These are phyloP conservation scores for Sporothrix dimorphospora DNA, from an alignment of 2,329 filamentous ascomycete genomes.

Conservation along the genomic window DNA sequence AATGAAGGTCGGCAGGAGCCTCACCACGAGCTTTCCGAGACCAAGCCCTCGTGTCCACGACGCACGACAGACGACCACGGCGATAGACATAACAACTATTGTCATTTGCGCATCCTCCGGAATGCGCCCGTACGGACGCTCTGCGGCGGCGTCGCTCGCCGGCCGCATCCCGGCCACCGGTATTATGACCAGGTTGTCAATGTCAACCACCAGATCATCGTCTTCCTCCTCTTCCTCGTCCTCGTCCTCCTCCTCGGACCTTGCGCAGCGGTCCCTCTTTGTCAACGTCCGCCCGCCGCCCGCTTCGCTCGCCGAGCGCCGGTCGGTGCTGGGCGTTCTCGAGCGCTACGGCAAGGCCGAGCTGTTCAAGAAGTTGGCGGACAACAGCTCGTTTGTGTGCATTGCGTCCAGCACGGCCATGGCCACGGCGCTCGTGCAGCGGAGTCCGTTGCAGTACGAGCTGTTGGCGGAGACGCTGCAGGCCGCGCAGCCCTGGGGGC, in stretches of 20 bases:
- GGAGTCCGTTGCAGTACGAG: slow-evolving; percentile 54
- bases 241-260: neutral
- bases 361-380: slow-evolving; percentile 54
- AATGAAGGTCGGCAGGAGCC: neutral
- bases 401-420: slow-evolving; percentile 48
- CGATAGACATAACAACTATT: neutral
- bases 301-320: slow-evolving; percentile 56
- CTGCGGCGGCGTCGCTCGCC: neutral
- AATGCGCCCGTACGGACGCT: neutral
- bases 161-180: neutral
- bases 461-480: slow-evolving; percentile 41
- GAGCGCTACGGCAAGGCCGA: slow-evolving; percentile 55
- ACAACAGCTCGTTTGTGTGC: slow-evolving; percentile 54
- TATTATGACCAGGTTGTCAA: neutral
- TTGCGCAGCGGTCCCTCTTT: slow-evolving; percentile 44
- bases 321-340: slow-evolving; percentile 57
- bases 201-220: neutral
- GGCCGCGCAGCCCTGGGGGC: slow-evolving; percentile 32
- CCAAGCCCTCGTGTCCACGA: too few species aligned
- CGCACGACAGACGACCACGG: neutral
- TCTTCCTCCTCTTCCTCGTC: neutral
- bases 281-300: slow-evolving; percentile 57
- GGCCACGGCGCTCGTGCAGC: slow-evolving; percentile 46
- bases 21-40: too few species aligned
- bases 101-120: neutral